Conservation (phyloP, 805 yeast species). For the Lipomyces sp. region DNA sequence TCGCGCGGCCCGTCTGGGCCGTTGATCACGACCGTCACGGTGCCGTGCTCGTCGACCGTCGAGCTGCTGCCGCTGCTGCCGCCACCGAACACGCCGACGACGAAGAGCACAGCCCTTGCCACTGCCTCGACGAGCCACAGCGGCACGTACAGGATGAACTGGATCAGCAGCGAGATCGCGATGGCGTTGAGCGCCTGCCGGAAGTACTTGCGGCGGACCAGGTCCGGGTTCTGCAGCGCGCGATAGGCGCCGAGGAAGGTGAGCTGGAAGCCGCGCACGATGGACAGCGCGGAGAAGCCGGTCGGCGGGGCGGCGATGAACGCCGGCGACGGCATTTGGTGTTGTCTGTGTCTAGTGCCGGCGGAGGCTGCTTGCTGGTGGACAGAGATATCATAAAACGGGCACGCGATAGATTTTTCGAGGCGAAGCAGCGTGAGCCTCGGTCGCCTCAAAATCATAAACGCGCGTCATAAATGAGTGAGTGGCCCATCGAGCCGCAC, state of each 20-base stretch:
- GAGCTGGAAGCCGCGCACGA: conserved; percentile 54
- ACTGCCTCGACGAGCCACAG: conserved; percentile 1
- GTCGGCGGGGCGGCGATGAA: conserved; percentile 57
- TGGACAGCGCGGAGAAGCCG: conserved; percentile 48
- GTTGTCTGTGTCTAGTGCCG: background rate
- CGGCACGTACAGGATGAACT: conserved; percentile 31
- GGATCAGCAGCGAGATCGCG: conserved; percentile 41
- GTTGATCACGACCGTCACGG: background rate
- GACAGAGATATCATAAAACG: no score
- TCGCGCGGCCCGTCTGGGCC: background rate
- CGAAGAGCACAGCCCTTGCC: background rate
- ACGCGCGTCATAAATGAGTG: no score
- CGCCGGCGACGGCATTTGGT: conserved; percentile 55
- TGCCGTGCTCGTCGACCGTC: background rate
- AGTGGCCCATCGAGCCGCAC: no score
- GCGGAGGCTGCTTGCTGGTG: no score
- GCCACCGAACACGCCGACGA: background rate
- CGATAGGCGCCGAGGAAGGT: conserved; percentile 50
- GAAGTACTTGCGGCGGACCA: conserved; percentile 41
- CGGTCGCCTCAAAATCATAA: no score
- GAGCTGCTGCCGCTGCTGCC: background rate
- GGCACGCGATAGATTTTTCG: background rate
- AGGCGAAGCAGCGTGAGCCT: no score
- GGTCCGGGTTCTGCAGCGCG: conserved; percentile 45
- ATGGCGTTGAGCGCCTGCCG: conserved; percentile 41